phyloP scores from a whole-genome alignment of 2,329 filamentous ascomycete genomes.

The Colletotrichum tropicicola region DNA sequence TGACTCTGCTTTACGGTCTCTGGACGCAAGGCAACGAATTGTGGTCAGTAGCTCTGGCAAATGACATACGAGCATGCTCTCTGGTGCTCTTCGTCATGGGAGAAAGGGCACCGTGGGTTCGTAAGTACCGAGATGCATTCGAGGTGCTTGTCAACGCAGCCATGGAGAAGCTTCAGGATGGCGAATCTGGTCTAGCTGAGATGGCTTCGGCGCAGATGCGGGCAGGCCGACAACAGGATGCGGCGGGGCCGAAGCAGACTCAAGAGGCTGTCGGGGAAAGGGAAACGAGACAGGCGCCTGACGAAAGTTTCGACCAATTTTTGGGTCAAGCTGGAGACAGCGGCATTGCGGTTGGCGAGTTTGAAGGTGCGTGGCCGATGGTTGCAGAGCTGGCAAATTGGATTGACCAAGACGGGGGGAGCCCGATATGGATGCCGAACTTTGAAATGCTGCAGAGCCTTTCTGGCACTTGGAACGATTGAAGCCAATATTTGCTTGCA shows the following conservation, averaged over 20 bases:
- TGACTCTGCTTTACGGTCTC: conserved; percentile 47
- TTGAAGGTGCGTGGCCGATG: conserved; percentile 37
- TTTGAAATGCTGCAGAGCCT: conserved; percentile 41
- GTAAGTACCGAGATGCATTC: conserved; percentile 56
- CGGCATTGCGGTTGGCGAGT: not conserved
- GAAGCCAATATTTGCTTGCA: too few relatives aligned
- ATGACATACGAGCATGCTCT: conserved; percentile 58
- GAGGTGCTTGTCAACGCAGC: conserved; percentile 53
- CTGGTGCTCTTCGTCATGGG: conserved; percentile 59
- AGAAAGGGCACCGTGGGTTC: conserved; percentile 56
- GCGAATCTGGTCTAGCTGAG: conserved; percentile 5
- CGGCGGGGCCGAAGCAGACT: too few relatives aligned
- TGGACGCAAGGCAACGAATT: conserved; percentile 53
- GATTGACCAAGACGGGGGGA: conserved; percentile 40
- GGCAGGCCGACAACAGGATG: not conserved
- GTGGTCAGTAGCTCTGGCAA: conserved; percentile 57
- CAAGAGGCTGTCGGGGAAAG: not conserved
- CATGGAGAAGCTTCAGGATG: conserved; percentile 25
- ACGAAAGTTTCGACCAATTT: not conserved
- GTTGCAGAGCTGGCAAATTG: conserved; percentile 40
- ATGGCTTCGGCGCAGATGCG: conserved; percentile 22
- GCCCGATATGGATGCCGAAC: conserved; percentile 40
- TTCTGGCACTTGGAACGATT: conserved; percentile 1
- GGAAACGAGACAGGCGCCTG: not conserved
- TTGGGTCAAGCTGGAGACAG: not conserved